A percentile compares a stretch with the other conserved stretches of the same genome.
phyloP scores from a whole-genome alignment of 352 stramenopile species.

The Phytopythium kandeliae region DNA sequence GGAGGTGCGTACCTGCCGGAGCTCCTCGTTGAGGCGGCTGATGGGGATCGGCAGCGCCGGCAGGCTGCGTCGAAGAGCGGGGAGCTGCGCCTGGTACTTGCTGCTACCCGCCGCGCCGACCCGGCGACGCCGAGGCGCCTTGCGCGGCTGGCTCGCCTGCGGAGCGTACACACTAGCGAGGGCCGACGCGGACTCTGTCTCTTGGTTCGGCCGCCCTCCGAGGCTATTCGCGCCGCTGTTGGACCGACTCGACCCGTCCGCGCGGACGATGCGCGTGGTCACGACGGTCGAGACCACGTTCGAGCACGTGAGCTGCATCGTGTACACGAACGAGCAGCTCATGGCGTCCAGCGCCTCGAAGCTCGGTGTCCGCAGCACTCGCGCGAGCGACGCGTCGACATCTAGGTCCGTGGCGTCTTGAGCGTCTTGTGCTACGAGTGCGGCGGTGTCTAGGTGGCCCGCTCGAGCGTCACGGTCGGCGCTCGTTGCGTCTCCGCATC shows the following conservation, averaged over 20 bases:
- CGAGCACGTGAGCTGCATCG: conserved; percentile 55
- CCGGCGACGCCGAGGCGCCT: conserved; percentile 7
- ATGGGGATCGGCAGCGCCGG: conserved; percentile 44
- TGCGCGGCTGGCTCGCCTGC: conserved; percentile 3
- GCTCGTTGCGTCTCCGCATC: not conserved
- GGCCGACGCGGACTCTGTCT: not conserved
- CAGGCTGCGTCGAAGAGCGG: conserved; percentile 42
- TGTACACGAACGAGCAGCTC: conserved; percentile 34
- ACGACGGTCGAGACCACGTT: conserved; percentile 64
- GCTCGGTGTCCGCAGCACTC: conserved; percentile 17
- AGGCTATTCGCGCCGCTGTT: too few species aligned
- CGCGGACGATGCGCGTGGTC: conserved; percentile 20
- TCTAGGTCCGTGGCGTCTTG: too few species aligned
- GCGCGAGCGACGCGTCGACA: conserved; percentile 29
- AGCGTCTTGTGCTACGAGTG: too few species aligned
- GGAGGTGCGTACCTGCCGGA: conserved; percentile 15
- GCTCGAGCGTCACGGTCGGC: not conserved
- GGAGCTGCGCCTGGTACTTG: conserved; percentile 40
- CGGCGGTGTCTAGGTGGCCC: not conserved
- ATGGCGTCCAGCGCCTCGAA: conserved; percentile 36
- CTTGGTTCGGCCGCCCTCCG: conserved; percentile 5
- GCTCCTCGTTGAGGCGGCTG: conserved; percentile 42
- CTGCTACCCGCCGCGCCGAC: conserved; percentile 6
- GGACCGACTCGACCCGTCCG: too few species aligned
- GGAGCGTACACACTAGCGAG: conserved; percentile 3